A percentile compares a stretch with the other conserved stretches of the same genome.
Conservation (phyloP, 768 basidiomycete genomes). For the Auriscalpium orientale region DNA sequence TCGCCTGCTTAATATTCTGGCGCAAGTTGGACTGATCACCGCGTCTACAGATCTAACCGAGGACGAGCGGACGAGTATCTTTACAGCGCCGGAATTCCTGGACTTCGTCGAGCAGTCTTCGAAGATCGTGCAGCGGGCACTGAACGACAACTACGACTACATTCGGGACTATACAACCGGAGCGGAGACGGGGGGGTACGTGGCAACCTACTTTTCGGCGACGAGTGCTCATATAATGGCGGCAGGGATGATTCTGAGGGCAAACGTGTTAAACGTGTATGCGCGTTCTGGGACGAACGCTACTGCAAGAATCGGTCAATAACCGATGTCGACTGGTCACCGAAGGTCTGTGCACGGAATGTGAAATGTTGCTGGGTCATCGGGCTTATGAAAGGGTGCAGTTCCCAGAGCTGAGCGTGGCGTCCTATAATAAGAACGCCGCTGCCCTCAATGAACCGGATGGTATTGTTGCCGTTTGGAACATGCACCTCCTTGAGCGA, state of each 20-base stretch:
- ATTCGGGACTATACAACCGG: slow-evolving; percentile 94
- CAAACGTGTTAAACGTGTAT: slow-evolving; percentile 84
- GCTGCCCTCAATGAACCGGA: slow-evolving; percentile 92
- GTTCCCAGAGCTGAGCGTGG: slow-evolving; percentile 94
- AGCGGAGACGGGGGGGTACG: slow-evolving; percentile 76
- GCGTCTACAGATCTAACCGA: slow-evolving; percentile 64
- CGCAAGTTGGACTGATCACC: neutral
- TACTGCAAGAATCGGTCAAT: slow-evolving; percentile 91
- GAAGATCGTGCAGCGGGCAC: slow-evolving; percentile 89
- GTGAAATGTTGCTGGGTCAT: neutral
- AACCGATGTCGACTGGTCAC: slow-evolving; percentile 96
- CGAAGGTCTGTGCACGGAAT: slow-evolving; percentile 52
- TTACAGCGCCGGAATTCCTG: slow-evolving; percentile 84
- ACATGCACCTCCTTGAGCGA: slow-evolving; percentile 87
- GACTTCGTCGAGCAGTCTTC: slow-evolving; percentile 93
- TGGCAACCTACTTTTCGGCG: slow-evolving; percentile 8
- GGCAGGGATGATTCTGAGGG: slow-evolving; percentile 85
- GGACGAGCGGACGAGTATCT: slow-evolving; percentile 75
- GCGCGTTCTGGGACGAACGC: slow-evolving; percentile 87
- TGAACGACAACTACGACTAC: slow-evolving; percentile 96
- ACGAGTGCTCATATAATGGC: neutral
- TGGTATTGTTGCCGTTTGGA: slow-evolving; percentile 97
- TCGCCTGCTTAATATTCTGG: neutral
- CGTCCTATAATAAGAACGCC: slow-evolving; percentile 97
- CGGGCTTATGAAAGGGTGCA: slow-evolving; percentile 24